These are phyloP conservation scores for Fomitopsis palustris DNA, from an alignment of 1,284 basidiomycete species.

Conservation along the genomic window DNA sequence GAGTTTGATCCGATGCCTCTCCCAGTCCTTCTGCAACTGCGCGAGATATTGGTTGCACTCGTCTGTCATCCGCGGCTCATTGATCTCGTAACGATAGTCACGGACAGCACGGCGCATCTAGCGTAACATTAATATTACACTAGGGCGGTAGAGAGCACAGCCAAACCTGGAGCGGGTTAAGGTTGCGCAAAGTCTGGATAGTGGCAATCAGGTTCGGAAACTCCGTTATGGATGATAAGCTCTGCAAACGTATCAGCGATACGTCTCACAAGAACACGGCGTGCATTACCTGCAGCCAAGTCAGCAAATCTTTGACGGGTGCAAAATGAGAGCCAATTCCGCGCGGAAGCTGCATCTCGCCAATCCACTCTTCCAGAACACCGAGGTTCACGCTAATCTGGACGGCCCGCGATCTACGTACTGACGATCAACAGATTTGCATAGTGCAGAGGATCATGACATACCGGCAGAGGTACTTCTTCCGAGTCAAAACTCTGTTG, in stretches of 20 bases:
- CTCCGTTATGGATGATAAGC: constrained; percentile 80
- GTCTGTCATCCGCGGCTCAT: constrained; percentile 88
- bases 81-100: constrained; percentile 95
- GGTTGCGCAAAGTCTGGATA: constrained; percentile 80
- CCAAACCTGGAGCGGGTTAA: constrained; percentile 87
- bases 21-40: constrained; percentile 96
- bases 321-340: constrained; percentile 81
- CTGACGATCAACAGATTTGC: background rate
- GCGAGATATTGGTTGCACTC: constrained; percentile 93
- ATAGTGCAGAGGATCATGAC: constrained; percentile 10
- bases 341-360: constrained; percentile 74
- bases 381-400: constrained; percentile 90
- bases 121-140: background rate
- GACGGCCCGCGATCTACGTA: constrained; percentile 71
- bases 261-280: background rate
- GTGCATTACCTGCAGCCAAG: constrained; percentile 76
- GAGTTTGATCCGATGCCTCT: constrained; percentile 78
- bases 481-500: constrained; percentile 88
- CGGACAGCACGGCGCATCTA: constrained; percentile 89
- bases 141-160: background rate
- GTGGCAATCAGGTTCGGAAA: constrained; percentile 88
- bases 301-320: constrained; percentile 82
- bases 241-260: constrained; percentile 42
- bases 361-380: constrained; percentile 90
- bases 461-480: constrained; percentile 91